phyloP scores from a whole-genome alignment of 1,139 yeast species.

The Suhomyces maxii region DNA sequence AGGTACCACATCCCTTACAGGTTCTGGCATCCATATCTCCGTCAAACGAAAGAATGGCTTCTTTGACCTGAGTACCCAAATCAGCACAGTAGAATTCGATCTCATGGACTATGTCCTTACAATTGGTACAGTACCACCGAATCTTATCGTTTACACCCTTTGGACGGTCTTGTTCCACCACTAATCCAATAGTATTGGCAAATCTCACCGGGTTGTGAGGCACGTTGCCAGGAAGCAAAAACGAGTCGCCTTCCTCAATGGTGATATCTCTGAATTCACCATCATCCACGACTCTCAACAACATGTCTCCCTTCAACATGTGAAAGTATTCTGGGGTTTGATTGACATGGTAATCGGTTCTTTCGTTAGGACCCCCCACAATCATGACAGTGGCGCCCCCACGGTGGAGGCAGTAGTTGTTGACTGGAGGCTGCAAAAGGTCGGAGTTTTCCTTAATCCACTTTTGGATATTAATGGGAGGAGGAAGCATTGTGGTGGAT shows the following conservation, averaged over 20 bases:
- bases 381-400: conserved; percentile 94
- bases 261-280: conserved; percentile 73
- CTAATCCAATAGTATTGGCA: conserved; percentile 84
- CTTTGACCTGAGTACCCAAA: conserved; percentile 88
- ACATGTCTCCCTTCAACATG: conserved; percentile 84
- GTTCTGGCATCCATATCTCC: conserved; percentile 62
- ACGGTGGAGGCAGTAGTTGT: conserved; percentile 83
- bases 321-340: conserved; percentile 95
- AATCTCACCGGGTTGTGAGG: conserved; percentile 93
- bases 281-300: conserved; percentile 79
- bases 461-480: conserved; percentile 72
- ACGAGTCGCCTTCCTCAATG: conserved; percentile 85
- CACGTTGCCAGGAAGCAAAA: conserved; percentile 75
- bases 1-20: conserved; percentile 72
- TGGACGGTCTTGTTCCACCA: conserved; percentile 93
- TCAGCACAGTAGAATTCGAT: conserved; percentile 73
- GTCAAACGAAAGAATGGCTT: conserved; percentile 74
- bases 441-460: conserved; percentile 81
- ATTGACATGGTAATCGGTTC: conserved; percentile 91
- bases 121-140: conserved; percentile 83
- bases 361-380: conserved; percentile 92
- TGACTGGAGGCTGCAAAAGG: conserved; percentile 86
- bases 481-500: conserved; percentile 48
- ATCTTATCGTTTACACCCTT: conserved; percentile 62
- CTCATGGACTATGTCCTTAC: conserved; percentile 67